Conservation (phyloP, 2,329 filamentous ascomycete species). For the Colletotrichum sp. region DNA sequence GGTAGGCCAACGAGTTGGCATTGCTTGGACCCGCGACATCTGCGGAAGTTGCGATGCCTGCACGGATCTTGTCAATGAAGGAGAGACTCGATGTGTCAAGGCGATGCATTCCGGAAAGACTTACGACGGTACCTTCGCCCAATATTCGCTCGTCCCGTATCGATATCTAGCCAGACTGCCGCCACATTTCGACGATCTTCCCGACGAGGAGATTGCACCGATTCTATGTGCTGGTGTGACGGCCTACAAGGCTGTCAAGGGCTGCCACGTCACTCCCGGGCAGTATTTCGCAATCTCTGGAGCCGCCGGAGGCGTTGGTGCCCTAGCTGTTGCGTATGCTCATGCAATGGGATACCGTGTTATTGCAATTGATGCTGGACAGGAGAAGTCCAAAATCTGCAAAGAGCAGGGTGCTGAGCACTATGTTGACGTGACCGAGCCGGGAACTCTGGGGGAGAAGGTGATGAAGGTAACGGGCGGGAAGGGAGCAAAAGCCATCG, state of each 20-base stretch:
- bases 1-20: constrained; percentile 39
- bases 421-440: constrained; percentile 37
- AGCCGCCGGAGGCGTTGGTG: constrained; percentile 44
- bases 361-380: constrained; percentile 41
- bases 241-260: constrained; percentile 45
- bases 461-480: constrained; percentile 29
- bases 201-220: constrained; percentile 42
- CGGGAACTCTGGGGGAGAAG: constrained; percentile 25
- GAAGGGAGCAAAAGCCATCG: constrained; percentile 28
- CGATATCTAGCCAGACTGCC: constrained; percentile 37
- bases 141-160: constrained; percentile 39
- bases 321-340: constrained; percentile 42
- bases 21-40: constrained; percentile 43
- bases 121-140: constrained; percentile 43
- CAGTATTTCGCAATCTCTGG: constrained; percentile 42
- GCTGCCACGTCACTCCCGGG: constrained; percentile 32
- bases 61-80: constrained; percentile 26
- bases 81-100: constrained; percentile 40
- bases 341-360: constrained; percentile 46
- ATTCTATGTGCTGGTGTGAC: constrained; percentile 49
- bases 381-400: constrained; percentile 31
- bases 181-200: constrained; percentile 25
- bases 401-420: constrained; percentile 37
- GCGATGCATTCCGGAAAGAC: constrained; percentile 36
- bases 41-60: constrained; percentile 39